Base-by-base conservation (phyloP, 306 rosid genomes). In the Nissolia schottii region DNA sequence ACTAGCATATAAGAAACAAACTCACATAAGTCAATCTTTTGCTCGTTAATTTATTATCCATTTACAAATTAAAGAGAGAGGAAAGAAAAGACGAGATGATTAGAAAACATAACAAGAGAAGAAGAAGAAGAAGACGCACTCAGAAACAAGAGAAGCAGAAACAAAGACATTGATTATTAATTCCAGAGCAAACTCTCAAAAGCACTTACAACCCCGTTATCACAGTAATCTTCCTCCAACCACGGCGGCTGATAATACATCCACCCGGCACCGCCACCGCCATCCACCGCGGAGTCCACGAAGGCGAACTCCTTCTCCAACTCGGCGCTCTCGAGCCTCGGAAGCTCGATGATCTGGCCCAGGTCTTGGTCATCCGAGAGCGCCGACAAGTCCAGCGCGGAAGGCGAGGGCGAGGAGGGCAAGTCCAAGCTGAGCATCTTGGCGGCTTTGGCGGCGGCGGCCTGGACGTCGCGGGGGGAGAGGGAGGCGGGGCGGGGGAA, bases 391-490 rank as follows among this genome's bases (percentile, higher is more conserved):
- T 79, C 87, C 62, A 77, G 72, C 1, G 77, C 78, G 0, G 87
- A 73, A 25, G 75, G 6, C 1, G 82, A 22, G 0, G 73, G 64
- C 8, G 77, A 28, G 0, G 74, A 25, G 0, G 79, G 75, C 6
- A 72, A 58, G 14, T 80, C 81, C 40, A 87, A 61, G 2, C 77
- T 35, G 24, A 73, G 86, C 97, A 95, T 92, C 25, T 85, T 89
- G 15, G 99, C 97, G 1, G 99, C 99, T 67, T 95, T 87, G 0
- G 86, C 34, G 0, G 99, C 99, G 0, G 99, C 99, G 3, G 96
- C 97, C 28, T 95, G 99, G 2, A 95, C 84, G 7, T 95, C 96
- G 0, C 96, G 91, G 0, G 99, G 96, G 3, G 96, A 67, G 1
- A 81, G 88, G 0, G 99, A 92, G 1, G 60, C 84, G 0, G 99